Conservation (phyloP, 2,329 filamentous ascomycete species). For the Diaporthe citri region DNA sequence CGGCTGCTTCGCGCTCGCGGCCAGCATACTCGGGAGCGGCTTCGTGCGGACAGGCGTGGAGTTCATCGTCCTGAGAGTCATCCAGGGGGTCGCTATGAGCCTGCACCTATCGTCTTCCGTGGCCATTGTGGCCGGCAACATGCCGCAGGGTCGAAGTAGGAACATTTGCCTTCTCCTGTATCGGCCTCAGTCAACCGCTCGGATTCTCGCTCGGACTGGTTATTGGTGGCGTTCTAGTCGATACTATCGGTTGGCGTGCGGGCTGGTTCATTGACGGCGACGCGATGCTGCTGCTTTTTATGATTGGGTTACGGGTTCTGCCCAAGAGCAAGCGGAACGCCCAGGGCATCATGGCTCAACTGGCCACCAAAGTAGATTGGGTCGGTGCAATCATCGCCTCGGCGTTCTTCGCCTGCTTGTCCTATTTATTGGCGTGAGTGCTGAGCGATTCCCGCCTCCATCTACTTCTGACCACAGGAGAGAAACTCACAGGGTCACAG, state of each 20-base stretch:
- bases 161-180: conserved; percentile 58
- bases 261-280: conserved; percentile 58
- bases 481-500: conserved; percentile 39
- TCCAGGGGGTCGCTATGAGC: conserved; percentile 55
- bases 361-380: conserved; percentile 65
- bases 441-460: background rate
- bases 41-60: conserved; percentile 48
- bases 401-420: conserved; percentile 60
- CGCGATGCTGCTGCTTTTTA: conserved; percentile 52
- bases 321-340: conserved; percentile 48
- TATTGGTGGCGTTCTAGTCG: conserved; percentile 61
- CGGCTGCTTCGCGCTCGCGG: conserved; percentile 49
- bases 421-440: conserved; percentile 66
- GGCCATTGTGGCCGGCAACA: conserved; percentile 49
- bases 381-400: conserved; percentile 62
- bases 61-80: conserved; percentile 53
- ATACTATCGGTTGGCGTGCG: conserved; percentile 61
- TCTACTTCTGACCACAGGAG: background rate
- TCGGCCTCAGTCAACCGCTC: conserved; percentile 60
- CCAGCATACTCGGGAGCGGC: conserved; percentile 50
- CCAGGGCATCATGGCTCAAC: conserved; percentile 41
- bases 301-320: conserved; percentile 52
- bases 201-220: conserved; percentile 65
- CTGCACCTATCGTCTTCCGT: conserved; percentile 53
- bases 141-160: conserved; percentile 50